Base-by-base conservation (phyloP, 2,329 filamentous ascomycete genomes). In the Dothideomycetes sp. region DNA sequence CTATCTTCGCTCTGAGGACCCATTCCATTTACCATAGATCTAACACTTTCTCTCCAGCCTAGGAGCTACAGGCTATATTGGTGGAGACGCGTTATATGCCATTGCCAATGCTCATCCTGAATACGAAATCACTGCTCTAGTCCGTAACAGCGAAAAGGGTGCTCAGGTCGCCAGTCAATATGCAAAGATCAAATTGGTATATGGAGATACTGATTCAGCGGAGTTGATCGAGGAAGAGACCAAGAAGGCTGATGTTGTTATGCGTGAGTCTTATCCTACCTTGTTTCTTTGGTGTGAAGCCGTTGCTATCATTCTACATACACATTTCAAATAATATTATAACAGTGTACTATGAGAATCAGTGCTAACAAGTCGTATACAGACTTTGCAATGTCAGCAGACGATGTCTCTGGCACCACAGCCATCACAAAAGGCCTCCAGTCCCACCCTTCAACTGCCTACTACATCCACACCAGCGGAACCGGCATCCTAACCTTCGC, bases 401-500 rank as follows among this genome's bases (percentile, higher is more conserved):
- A 73, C 45, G 63, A 74, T 45, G 59, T 54, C 36, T 60, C 54
- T 3, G 61, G 66, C 3, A 66, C 68, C 0, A 60, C 59, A 9
- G 71, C 74, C 5, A 68, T 77, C 30, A 59, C 74, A 2, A 48
- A 57, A 0, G 73, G 72, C 0, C 68, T 79, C 19, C 59, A 62
- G 0, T 51, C 54, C 49, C 54, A 54, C 14, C 72, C 74, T 41
- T 60, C 59, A 3, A 53, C 55, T 16, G 55, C 52, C 10, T 61
- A 48, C 49, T 58, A 50, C 47, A 61, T 79, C 9, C 75, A 79
- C 47, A 69, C 68, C 0, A 70, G 70, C 2, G 75, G 75, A 1
- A 73, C 74, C 0, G 74, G 72, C 1, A 70, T 77, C 15, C 57
- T 79, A n/a, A 63, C 60, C 8, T 71, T 62, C 53, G 61, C 64